These are phyloP conservation scores for Dorcoceras hygrometricum DNA, from an alignment of 257 asterid genomes.

Conservation along the genomic window DNA sequence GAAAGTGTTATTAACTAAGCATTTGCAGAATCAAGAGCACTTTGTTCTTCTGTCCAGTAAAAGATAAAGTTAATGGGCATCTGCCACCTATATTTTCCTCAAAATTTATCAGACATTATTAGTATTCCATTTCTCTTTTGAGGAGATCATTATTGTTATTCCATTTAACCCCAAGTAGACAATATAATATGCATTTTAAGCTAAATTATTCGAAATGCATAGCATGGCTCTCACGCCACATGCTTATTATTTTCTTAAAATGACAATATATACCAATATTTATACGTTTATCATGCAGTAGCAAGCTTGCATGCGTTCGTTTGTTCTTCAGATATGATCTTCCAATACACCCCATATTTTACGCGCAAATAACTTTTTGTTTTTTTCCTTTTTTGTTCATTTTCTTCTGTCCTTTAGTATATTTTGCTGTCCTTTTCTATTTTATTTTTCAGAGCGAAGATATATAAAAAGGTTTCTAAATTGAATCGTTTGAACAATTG, in stretches of 20 bases:
- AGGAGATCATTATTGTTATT: not conserved
- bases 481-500: too few species aligned
- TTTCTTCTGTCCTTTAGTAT: too few species aligned
- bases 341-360: not conserved
- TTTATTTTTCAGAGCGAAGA: too few species aligned
- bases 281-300: too few species aligned
- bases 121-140: not conserved
- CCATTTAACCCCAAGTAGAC: not conserved
- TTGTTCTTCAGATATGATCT: not conserved
- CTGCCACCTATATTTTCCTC: slow-evolving; percentile 39
- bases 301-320: not conserved
- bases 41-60: slow-evolving; percentile 38
- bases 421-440: not conserved
- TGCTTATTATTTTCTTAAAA: too few species aligned
- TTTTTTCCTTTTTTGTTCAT: too few species aligned
- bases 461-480: too few species aligned
- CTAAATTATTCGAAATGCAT: too few species aligned
- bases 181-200: not conserved
- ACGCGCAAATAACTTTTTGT: not conserved
- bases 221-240: too few species aligned
- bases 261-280: too few species aligned
- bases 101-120: slow-evolving; percentile 11
- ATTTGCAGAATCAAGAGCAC: slow-evolving; percentile 19
- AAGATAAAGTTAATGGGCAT: slow-evolving; percentile 63
- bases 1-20: slow-evolving; percentile 16